Percentiles rank a stretch among this genome's conserved stretches.
phyloP scores from a whole-genome alignment of 805 yeast species.

The Wickerhamiella occidentalis region DNA sequence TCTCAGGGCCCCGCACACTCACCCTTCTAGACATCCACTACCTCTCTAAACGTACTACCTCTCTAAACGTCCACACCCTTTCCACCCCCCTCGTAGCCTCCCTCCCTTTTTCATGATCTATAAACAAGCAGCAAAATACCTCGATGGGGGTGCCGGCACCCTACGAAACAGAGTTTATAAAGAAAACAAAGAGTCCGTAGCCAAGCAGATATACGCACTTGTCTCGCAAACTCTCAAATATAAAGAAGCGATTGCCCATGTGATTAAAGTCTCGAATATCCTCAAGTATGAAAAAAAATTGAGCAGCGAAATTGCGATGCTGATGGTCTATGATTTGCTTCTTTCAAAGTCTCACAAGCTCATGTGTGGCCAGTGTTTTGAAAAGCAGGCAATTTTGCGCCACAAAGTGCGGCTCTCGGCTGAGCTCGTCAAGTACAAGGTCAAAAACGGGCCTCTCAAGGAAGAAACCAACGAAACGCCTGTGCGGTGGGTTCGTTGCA shows the following conservation, averaged over 20 bases:
- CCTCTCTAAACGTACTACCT: too few species aligned
- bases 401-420: constrained; percentile 74
- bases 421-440: constrained; percentile 64
- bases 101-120: constrained; percentile 19
- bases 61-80: neutral
- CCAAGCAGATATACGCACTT: constrained; percentile 78
- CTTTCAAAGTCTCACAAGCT: constrained; percentile 67
- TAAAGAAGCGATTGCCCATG: constrained; percentile 46
- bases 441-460: constrained; percentile 39
- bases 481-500: constrained; percentile 44
- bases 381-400: constrained; percentile 66
- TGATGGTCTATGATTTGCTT: constrained; percentile 71
- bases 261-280: constrained; percentile 59
- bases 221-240: constrained; percentile 67
- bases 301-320: constrained; percentile 41
- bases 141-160: constrained; percentile 23
- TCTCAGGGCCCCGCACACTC: too few species aligned
- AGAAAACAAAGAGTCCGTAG: constrained; percentile 42
- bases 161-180: constrained; percentile 29
- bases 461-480: constrained; percentile 21
- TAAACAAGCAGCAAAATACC: constrained; percentile 20
- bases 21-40: too few species aligned
- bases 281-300: constrained; percentile 39
- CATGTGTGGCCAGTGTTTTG: constrained; percentile 77
- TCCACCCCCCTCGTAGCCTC: neutral